Percentiles rank a stretch among this genome's conserved stretches.
These are phyloP conservation scores for Russula lepida DNA, from an alignment of 768 basidiomycete genomes.

Conservation along the genomic window DNA sequence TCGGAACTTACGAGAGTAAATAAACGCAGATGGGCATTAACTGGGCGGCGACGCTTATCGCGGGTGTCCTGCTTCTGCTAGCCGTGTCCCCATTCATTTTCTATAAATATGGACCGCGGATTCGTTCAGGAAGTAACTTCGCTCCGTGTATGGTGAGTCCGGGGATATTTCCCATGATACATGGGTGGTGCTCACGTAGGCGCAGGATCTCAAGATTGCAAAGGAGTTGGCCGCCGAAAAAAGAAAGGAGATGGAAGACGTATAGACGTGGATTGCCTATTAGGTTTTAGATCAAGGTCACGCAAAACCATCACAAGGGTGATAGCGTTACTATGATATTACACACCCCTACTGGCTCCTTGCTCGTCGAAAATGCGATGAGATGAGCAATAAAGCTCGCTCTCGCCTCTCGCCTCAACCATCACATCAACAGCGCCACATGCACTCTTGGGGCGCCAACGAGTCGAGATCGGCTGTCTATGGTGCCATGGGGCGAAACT, in stretches of 20 bases:
- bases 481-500: not conserved
- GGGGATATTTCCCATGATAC: not conserved
- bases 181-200: not conserved
- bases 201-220: not conserved
- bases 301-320: no score
- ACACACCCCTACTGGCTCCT: no score
- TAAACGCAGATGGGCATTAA: not conserved
- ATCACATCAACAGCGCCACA: no score
- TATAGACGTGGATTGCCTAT: no score
- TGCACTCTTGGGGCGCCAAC: no score
- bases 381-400: no score
- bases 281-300: no score
- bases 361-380: no score
- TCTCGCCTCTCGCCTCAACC: no score
- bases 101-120: not conserved
- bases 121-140: not conserved
- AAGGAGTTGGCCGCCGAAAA: not conserved
- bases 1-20: not conserved
- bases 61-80: not conserved
- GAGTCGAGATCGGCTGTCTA: not conserved
- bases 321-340: no score
- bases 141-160: not conserved
- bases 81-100: not conserved
- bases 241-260: not conserved
- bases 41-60: not conserved